Evolutionary conservation across 2,329 filamentous ascomycete genomes (phyloP), one percentile per base, ranked within the genome.

Genomic region (Rosellinia necatrix): DNA sequence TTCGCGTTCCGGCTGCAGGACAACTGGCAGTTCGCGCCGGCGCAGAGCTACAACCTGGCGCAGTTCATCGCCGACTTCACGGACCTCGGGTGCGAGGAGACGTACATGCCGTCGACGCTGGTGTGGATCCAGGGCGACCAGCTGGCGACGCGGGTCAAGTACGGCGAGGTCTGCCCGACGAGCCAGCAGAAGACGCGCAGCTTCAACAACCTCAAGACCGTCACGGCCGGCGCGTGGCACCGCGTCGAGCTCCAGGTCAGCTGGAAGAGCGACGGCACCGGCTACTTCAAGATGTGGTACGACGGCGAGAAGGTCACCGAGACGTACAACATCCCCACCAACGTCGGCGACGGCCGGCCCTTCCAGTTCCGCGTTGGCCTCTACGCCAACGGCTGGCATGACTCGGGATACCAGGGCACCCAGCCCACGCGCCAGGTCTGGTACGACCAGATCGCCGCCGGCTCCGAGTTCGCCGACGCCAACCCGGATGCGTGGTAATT

Each of bases 11-110:
- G 77, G n/a, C 73, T 82, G 6, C 71, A 74, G 22, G 64, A 75
- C 0, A 50, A 69, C 54, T 81, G 78, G 79, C 66, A 81, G 58
- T 79, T 78, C 63, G 61, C 66, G n/a, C 68, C 69, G 12, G 65
- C 68, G 1, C 76, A 79, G 65, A 69, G 66, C 46, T 81, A 76
- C 69, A 78, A 80, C 68, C 65, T 81, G 40, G 76, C 74, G 0
- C 78, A 81, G 67, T 81, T 81, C 70, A 81, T 81, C 61, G 76
- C 77, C 52, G 72, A 80, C 59, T 79, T 80, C 57, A 66, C 68
- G 1, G 72, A 74, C 58, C 70, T 73, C 3, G 68, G 70, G 42
- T 78, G 77, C 61, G 71, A 58, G 53, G 75, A 81, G 56, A 72
- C 75, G 51, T 81, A 69, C 62, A 80, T 80, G 77, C 78, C 78